phyloP scores from a whole-genome alignment of 208 protist species.

The Leishmania turanica region DNA sequence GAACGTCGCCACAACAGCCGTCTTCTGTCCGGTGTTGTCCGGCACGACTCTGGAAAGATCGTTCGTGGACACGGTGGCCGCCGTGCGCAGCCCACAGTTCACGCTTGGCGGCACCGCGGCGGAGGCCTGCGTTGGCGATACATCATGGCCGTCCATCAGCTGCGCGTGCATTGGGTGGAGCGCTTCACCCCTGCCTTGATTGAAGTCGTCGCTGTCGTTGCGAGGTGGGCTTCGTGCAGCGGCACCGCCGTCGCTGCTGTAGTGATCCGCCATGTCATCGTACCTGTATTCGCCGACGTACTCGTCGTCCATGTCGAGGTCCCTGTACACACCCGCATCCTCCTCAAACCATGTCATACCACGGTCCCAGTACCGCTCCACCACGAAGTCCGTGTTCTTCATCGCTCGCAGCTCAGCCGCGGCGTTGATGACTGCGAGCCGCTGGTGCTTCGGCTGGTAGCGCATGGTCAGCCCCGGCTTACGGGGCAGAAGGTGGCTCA shows the following conservation, averaged over 20 bases:
- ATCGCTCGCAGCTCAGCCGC: conserved; percentile 54
- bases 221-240: not conserved
- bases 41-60: not conserved
- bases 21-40: not conserved
- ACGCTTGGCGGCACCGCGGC: not conserved
- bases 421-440: conserved; percentile 54
- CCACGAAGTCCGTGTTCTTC: conserved; percentile 54
- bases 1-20: not conserved
- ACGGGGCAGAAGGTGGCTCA: conserved; percentile 55
- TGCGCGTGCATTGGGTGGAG: not conserved
- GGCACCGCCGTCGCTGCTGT: conserved; percentile 1
- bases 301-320: conserved; percentile 8
- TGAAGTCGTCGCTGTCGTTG: not conserved
- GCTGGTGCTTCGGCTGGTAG: conserved; percentile 83
- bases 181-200: not conserved
- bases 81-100: not conserved
- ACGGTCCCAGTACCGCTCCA: conserved; percentile 81
- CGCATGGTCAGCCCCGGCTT: conserved; percentile 36
- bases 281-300: conserved; percentile 2
- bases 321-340: conserved; percentile 21
- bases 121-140: not conserved
- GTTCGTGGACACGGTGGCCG: not conserved
- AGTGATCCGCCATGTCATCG: not conserved
- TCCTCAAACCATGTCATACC: conserved; percentile 64
- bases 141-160: not conserved